Evolutionary conservation across 2,329 filamentous ascomycete genomes (phyloP).

Genomic region (Neonectria sp.): DNA sequence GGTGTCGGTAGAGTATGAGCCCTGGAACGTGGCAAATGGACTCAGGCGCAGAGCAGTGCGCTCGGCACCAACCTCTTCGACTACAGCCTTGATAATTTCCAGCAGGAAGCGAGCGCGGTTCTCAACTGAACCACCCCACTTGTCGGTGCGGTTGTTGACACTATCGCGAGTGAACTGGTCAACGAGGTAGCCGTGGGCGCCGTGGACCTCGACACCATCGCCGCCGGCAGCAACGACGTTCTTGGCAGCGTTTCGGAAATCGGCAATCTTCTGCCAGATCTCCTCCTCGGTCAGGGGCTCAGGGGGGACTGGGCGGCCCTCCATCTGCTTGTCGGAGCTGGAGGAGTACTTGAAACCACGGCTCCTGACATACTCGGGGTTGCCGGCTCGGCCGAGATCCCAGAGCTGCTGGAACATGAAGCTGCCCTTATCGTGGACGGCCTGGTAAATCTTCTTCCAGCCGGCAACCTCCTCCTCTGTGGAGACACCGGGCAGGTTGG

Average conservation of each 20-base stretch:
- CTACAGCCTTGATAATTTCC: constrained; percentile 62
- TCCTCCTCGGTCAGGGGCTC: constrained; percentile 71
- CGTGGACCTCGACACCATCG: constrained; percentile 77
- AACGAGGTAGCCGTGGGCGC: constrained; percentile 74
- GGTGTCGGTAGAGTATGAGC: constrained; percentile 44
- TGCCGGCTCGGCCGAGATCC: constrained; percentile 69
- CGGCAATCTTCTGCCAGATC: constrained; percentile 74
- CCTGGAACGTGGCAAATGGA: constrained; percentile 61
- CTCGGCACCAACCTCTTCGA: constrained; percentile 63
- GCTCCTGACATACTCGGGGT: constrained; percentile 35
- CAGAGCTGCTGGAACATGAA: constrained; percentile 77
- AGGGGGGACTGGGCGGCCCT: constrained; percentile 34
- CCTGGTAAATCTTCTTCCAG: constrained; percentile 74
- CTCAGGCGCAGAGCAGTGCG: constrained; percentile 68
- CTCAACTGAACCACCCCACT: constrained; percentile 68
- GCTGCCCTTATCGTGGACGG: constrained; percentile 74
- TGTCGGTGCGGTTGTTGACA: constrained; percentile 67
- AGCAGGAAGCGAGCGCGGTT: constrained; percentile 67
- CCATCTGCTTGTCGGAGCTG: constrained; percentile 43
- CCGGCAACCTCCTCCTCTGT: constrained; percentile 68
- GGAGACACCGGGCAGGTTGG: constrained; percentile 71
- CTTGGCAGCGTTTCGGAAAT: constrained; percentile 70
- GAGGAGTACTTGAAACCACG: constrained; percentile 49
- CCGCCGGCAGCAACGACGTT: constrained; percentile 75
- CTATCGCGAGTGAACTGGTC: constrained; percentile 73